Percentiles rank a stretch among this genome's conserved stretches.
Conservation (phyloP, 2,329 filamentous ascomycete species). For the Trichoderma atrobrunneum region DNA sequence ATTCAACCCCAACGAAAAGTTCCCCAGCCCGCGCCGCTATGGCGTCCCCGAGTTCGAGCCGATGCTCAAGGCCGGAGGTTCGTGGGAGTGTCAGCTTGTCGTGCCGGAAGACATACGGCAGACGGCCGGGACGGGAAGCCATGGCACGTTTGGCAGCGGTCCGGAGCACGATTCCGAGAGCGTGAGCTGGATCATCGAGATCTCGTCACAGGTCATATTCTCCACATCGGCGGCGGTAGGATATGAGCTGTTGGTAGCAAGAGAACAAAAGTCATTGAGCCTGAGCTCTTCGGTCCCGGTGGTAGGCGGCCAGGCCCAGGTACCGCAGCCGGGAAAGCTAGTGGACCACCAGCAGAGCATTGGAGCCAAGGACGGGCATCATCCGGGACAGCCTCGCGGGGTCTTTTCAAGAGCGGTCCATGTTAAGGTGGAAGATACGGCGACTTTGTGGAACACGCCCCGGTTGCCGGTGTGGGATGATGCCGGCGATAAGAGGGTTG, state of each 20-base stretch:
- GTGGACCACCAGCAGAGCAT: constrained; percentile 70
- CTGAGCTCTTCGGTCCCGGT: constrained; percentile 53
- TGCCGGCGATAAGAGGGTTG: constrained; percentile 32
- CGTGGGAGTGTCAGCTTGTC: constrained; percentile 75
- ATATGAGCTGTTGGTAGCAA: constrained; percentile 81
- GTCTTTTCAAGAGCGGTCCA: constrained; percentile 80
- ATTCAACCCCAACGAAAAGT: constrained; percentile 80
- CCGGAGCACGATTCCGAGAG: constrained; percentile 50
- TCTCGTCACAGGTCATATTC: constrained; percentile 91
- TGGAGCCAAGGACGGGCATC: constrained; percentile 54
- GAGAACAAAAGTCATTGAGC: constrained; percentile 79
- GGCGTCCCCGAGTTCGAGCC: constrained; percentile 91
- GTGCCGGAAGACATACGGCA: constrained; percentile 77
- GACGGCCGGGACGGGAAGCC: constrained; percentile 50
- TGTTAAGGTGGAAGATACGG: constrained; percentile 82
- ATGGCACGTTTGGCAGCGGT: constrained; percentile 46
- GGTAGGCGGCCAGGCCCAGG: constrained; percentile 43
- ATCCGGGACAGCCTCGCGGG: constrained; percentile 65
- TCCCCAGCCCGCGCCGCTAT: constrained; percentile 65
- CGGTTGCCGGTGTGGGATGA: constrained; percentile 66
- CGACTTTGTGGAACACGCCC: constrained; percentile 89
- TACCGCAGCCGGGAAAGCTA: constrained; percentile 67
- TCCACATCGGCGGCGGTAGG: constrained; percentile 82
- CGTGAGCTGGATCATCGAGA: constrained; percentile 85
- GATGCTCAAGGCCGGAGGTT: constrained; percentile 89